Percentiles rank a stretch among this genome's conserved stretches.
These are phyloP conservation scores for Eucalyptus erythrocorys DNA, from an alignment of 345 rosid species.

Conservation along the genomic window DNA sequence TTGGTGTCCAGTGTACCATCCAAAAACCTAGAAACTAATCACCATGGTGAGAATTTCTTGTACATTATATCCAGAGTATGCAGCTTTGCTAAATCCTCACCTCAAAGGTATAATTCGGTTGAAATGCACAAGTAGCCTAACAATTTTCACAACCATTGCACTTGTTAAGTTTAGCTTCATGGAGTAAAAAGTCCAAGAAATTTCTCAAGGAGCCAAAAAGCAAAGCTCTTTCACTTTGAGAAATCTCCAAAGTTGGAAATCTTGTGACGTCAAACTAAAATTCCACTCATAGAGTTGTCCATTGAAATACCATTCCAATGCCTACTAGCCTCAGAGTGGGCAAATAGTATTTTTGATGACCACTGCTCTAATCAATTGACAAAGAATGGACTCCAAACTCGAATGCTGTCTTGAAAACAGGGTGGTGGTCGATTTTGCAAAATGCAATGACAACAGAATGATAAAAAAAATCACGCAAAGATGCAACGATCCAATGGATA, in stretches of 20 bases:
- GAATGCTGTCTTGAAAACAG: not conserved
- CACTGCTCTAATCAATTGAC: not conserved
- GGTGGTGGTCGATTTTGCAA: not conserved
- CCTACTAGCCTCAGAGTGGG: not conserved
- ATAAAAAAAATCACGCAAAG: not conserved
- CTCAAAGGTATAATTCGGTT: not conserved
- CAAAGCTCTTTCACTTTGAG: not conserved
- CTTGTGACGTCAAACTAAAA: not conserved
- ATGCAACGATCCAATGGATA: not conserved
- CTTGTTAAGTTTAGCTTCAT: not conserved
- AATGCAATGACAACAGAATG: not conserved
- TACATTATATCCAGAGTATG: not conserved
- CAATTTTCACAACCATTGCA: not conserved
- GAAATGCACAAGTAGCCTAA: not conserved
- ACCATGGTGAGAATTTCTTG: not conserved
- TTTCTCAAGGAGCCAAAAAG: not conserved
- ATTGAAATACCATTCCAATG: not conserved
- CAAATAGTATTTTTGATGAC: not conserved
- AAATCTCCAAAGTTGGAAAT: not conserved
- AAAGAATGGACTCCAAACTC: not conserved
- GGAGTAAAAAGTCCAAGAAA: not conserved
- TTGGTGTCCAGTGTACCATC: slow-evolving; percentile 49
- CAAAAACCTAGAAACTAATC: slow-evolving; percentile 43
- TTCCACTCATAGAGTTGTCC: not conserved
- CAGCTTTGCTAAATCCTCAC: not conserved